Percentiles rank a stretch among this genome's conserved stretches.
Conservation (phyloP, 164 flowering plant genomes). For the Echeveria elegans region DNA sequence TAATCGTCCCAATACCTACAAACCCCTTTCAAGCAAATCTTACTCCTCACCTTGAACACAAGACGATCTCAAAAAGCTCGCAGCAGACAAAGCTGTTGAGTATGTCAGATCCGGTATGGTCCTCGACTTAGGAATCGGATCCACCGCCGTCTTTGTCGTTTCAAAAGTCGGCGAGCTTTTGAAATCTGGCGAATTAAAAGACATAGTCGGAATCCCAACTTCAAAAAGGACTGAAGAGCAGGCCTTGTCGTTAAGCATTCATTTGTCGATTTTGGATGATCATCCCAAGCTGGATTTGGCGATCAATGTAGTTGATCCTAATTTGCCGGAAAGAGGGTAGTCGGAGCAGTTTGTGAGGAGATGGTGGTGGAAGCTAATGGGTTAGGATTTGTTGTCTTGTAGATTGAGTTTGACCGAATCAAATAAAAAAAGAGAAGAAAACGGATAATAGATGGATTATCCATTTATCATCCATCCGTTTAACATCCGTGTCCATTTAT, state of each 20-base stretch:
- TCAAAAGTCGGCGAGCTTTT: no score
- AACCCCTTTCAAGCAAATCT: slow-evolving; percentile 30
- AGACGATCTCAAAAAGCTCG: no score
- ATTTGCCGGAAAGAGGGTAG: no score
- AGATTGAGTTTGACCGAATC: no score
- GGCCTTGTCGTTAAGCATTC: slow-evolving; percentile 37
- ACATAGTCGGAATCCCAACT: slow-evolving; percentile 51
- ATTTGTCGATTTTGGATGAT: slow-evolving; percentile 32
- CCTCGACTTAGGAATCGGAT: slow-evolving; percentile 84
- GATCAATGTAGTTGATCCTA: slow-evolving; percentile 52
- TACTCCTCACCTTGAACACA: slow-evolving; percentile 31
- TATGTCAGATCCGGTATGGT: slow-evolving; percentile 72
- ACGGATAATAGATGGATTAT: no score
- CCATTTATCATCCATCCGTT: no score
- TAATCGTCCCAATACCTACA: slow-evolving; percentile 19
- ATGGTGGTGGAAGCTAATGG: no score
- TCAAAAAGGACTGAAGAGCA: slow-evolving; percentile 45
- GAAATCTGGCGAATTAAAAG: no score
- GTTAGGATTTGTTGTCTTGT: no score
- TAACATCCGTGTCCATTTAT: no score
- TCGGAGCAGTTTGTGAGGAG: no score
- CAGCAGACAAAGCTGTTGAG: slow-evolving; percentile 84
- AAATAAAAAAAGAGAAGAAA: no score
- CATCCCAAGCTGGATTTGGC: slow-evolving; percentile 43
- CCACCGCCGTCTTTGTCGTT: slow-evolving; percentile 88